phyloP scores from a whole-genome alignment of 345 rosid genomes.

The Lepidium africanum region DNA sequence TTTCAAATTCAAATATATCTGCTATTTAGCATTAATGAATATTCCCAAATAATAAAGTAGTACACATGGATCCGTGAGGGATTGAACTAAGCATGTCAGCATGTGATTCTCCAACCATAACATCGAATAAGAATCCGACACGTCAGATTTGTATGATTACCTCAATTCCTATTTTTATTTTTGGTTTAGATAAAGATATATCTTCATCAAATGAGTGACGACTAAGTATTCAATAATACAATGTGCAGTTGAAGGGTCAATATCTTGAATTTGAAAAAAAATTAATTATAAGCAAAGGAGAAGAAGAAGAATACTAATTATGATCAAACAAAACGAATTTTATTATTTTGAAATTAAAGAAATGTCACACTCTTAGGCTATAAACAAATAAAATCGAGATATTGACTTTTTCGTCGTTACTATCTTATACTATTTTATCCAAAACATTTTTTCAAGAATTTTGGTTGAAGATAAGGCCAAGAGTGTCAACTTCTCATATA shows the following conservation, averaged over 20 bases:
- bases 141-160: too few species aligned
- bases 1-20: neutral
- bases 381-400: too few species aligned
- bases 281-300: too few species aligned
- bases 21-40: neutral
- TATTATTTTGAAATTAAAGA: too few species aligned
- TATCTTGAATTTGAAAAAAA: neutral
- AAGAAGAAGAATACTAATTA: too few species aligned
- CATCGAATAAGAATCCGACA: neutral
- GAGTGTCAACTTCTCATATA: constrained; percentile 16
- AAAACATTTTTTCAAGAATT: neutral
- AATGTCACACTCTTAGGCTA: too few species aligned
- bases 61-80: neutral
- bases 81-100: neutral
- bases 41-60: neutral
- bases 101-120: constrained; percentile 3
- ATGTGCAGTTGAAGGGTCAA: constrained; percentile 21
- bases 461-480: constrained; percentile 19
- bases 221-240: neutral
- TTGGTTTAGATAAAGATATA: neutral
- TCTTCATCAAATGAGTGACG: neutral
- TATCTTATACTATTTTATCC: neutral
- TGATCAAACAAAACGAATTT: too few species aligned
- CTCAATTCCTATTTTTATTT: too few species aligned
- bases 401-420: too few species aligned